A percentile compares a stretch with the other conserved stretches of the same genome.
Conservation (phyloP, 306 rosid species). For the Glycine tomentella region DNA sequence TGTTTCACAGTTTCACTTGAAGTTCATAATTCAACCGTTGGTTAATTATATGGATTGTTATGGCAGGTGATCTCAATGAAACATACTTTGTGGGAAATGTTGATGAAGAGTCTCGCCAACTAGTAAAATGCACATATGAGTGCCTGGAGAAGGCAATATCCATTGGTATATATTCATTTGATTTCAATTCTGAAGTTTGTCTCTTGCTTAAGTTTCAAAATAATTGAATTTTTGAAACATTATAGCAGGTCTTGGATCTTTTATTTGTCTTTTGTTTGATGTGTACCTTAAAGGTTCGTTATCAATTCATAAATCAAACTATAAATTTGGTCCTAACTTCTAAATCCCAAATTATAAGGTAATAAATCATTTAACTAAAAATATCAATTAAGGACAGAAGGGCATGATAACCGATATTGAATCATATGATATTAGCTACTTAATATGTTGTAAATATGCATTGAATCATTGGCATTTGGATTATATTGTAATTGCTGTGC, state of each 20-base stretch:
- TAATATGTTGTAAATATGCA: too few relatives aligned
- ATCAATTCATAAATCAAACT: conserved; percentile 19
- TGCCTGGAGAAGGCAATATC: conserved; percentile 95
- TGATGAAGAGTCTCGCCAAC: conserved; percentile 78
- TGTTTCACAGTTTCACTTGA: neutral
- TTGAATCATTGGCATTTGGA: neutral
- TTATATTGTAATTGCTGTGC: conserved; percentile 5
- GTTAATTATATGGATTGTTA: conserved; percentile 29
- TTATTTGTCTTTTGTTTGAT: neutral
- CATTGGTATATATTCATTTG: conserved; percentile 65
- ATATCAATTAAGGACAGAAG: neutral
- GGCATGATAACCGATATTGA: too few relatives aligned
- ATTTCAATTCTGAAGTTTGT: conserved; percentile 12
- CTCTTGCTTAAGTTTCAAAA: conserved; percentile 11
- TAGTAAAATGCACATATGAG: conserved; percentile 88
- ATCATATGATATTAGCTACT: too few relatives aligned
- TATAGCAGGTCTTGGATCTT: neutral
- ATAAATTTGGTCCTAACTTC: neutral
- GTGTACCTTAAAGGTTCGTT: neutral
- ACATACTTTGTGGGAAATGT: conserved; percentile 97
- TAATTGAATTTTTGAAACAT: neutral
- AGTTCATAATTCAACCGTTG: neutral
- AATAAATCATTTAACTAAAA: neutral
- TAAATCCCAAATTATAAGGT: neutral
- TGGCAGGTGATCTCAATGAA: conserved; percentile 94